phyloP scores from a whole-genome alignment of 441 rosid genomes.

The Erysimum cheiri region DNA sequence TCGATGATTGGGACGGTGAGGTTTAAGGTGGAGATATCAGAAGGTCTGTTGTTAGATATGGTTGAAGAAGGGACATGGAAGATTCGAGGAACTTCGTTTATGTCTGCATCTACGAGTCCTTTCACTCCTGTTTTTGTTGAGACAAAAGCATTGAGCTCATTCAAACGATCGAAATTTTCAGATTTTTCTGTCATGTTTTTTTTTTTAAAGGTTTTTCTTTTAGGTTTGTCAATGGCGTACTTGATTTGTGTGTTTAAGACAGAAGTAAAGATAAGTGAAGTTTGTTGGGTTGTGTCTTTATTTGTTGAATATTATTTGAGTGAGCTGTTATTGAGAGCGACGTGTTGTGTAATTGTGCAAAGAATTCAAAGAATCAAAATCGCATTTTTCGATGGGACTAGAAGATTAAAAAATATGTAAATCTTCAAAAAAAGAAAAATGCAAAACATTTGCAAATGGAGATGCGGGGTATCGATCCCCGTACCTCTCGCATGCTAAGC shows the following conservation, averaged over 20 bases:
- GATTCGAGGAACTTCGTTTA: conserved; percentile 32
- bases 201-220: too few relatives aligned
- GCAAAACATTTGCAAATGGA: too few relatives aligned
- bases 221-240: neutral
- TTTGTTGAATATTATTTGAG: neutral
- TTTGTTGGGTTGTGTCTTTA: neutral
- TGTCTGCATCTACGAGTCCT: conserved; percentile 33
- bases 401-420: too few relatives aligned
- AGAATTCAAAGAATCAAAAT: neutral
- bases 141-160: neutral
- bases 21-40: conserved; percentile 16
- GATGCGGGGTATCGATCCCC: conserved; percentile 76
- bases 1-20: conserved; percentile 45
- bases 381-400: neutral
- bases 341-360: neutral
- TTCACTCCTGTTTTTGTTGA: conserved; percentile 30
- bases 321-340: neutral
- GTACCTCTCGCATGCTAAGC: conserved; percentile 99
- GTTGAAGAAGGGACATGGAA: conserved; percentile 28
- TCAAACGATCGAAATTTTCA: neutral
- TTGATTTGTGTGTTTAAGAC: neutral
- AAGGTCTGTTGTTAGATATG: conserved; percentile 11
- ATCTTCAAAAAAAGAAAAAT: too few relatives aligned
- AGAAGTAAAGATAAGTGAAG: neutral
- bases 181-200: conserved; percentile 22